Evolutionary conservation across 352 stramenopile species (phyloP).

Genomic region (Pythium apleroticum): DNA sequence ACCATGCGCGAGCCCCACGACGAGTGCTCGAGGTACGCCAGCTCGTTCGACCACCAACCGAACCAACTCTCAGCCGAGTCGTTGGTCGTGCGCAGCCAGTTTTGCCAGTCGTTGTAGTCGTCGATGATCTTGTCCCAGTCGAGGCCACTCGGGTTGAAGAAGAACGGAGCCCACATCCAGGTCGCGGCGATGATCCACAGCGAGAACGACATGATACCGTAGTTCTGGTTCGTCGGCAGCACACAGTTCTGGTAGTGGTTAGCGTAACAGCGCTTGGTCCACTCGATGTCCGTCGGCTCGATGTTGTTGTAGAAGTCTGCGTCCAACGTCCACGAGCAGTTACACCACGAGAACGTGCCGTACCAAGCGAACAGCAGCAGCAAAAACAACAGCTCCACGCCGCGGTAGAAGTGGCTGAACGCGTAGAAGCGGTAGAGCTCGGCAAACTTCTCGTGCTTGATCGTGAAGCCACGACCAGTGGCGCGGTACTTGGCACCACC

Average conservation of each 20-base stretch:
- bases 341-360: constrained; percentile 94
- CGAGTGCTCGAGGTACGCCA: constrained; percentile 83
- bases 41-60: constrained; percentile 84
- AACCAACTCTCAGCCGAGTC: constrained; percentile 87
- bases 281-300: constrained; percentile 71
- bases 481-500: constrained; percentile 97
- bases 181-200: constrained; percentile 93
- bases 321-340: constrained; percentile 82
- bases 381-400: constrained; percentile 92
- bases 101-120: constrained; percentile 94
- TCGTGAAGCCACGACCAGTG: constrained; percentile 98
- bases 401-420: constrained; percentile 97
- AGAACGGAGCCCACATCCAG: constrained; percentile 87
- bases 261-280: constrained; percentile 74
- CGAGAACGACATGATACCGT: constrained; percentile 97
- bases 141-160: constrained; percentile 97
- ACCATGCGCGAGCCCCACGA: constrained; percentile 61
- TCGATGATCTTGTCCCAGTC: constrained; percentile 96
- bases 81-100: constrained; percentile 91
- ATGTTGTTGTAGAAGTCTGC: constrained; percentile 72
- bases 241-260: constrained; percentile 90
- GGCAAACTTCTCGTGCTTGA: constrained; percentile 97
- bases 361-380: constrained; percentile 85
- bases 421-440: constrained; percentile 98
- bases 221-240: constrained; percentile 95